These are phyloP conservation scores for Colletotrichum siamense DNA, from an alignment of 2,329 filamentous ascomycete genomes.

Conservation along the genomic window DNA sequence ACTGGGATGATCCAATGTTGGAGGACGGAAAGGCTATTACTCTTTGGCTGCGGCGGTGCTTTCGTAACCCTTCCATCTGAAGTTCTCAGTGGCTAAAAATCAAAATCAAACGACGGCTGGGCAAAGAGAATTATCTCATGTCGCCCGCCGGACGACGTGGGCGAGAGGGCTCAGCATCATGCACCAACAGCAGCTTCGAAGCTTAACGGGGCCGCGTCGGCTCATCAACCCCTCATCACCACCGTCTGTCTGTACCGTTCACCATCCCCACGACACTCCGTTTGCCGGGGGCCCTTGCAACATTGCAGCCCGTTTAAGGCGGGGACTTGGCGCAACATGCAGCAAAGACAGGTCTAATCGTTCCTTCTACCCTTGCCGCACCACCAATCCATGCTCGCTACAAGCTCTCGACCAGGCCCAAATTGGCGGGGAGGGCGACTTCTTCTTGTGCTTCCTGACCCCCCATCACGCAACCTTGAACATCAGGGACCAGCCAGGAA, in stretches of 20 bases:
- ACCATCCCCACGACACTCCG: not conserved
- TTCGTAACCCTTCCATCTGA: constrained; percentile 19
- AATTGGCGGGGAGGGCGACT: not conserved
- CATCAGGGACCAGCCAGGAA: constrained; percentile 14
- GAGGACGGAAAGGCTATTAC: not conserved
- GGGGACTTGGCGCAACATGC: constrained; percentile 1
- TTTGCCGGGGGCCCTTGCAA: constrained; percentile 4
- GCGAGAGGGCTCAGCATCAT: constrained; percentile 21
- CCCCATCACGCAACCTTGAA: constrained; percentile 2
- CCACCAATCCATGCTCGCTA: not conserved
- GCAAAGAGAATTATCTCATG: not conserved
- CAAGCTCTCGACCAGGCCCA: constrained; percentile 13
- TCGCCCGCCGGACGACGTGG: constrained; percentile 5
- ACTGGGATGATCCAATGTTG: not conserved
- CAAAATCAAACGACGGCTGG: not conserved
- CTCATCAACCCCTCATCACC: constrained; percentile 9
- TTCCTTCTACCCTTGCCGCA: constrained; percentile 7
- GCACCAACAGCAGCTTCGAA: constrained; percentile 12
- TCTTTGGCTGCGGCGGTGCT: constrained; percentile 4
- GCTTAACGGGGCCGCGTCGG: constrained; percentile 20
- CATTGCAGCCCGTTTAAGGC: not conserved
- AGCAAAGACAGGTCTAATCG: not conserved
- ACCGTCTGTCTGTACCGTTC: constrained; percentile 13
- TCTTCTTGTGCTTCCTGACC: not conserved
- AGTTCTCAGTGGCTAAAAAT: not conserved